phyloP scores from a whole-genome alignment of 2,329 filamentous ascomycete genomes.

The Hypoxylon sp. region DNA sequence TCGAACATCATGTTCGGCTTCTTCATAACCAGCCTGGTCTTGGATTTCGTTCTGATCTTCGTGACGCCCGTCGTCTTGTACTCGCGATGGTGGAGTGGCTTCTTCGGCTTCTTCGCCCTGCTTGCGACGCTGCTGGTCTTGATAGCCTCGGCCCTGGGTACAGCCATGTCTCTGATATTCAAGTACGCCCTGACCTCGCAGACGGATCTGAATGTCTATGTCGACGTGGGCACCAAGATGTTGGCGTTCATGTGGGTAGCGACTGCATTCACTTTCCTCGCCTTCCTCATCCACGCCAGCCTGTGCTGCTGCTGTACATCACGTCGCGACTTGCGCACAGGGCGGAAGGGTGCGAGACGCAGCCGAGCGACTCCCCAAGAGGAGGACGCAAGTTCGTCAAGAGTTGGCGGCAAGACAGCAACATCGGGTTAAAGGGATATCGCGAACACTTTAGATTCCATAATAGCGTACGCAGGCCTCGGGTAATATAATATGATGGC shows the following conservation, averaged over 20 bases:
- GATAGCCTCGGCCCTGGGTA: constrained; percentile 77
- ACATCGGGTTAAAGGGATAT: constrained; percentile 25
- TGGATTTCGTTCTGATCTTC: constrained; percentile 78
- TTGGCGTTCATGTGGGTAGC: constrained; percentile 91
- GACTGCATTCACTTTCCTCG: constrained; percentile 69
- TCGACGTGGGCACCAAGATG: constrained; percentile 75
- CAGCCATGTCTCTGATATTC: constrained; percentile 85
- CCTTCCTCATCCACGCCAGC: constrained; percentile 76
- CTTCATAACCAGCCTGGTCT: constrained; percentile 75
- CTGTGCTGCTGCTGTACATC: constrained; percentile 80
- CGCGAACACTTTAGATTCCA: background rate
- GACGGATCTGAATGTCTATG: constrained; percentile 77
- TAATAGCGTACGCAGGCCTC: too few relatives aligned
- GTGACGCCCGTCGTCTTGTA: constrained; percentile 63
- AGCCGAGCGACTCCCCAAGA: constrained; percentile 19
- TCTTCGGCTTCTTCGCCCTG: constrained; percentile 73
- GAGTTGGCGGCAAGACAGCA: constrained; percentile 14
- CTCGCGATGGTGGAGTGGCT: constrained; percentile 68
- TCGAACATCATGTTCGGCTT: constrained; percentile 90
- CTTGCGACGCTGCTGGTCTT: constrained; percentile 72
- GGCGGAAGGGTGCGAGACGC: constrained; percentile 43
- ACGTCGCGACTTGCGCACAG: constrained; percentile 58
- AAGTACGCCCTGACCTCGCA: constrained; percentile 76
- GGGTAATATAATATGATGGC: too few relatives aligned
- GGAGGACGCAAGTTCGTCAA: constrained; percentile 14